Conservation (phyloP, 2,329 filamentous ascomycete genomes). For the Epichloe uncinata region DNA sequence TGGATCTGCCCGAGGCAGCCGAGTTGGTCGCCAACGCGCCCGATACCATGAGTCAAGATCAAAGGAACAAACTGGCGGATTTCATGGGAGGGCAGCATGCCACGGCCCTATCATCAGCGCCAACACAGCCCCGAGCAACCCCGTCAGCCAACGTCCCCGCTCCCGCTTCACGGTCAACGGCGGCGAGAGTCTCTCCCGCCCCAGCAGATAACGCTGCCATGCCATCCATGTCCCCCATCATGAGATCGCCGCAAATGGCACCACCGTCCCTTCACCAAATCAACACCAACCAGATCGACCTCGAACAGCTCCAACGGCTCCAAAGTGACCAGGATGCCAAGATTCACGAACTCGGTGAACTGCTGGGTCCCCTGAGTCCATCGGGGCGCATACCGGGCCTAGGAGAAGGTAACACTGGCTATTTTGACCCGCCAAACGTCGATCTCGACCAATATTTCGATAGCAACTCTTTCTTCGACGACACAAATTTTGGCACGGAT, state of each 20-base stretch:
- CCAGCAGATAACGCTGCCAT: slow-evolving; percentile 13
- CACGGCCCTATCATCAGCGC: slow-evolving; percentile 7
- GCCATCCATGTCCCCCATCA: slow-evolving; percentile 37
- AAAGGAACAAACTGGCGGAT: slow-evolving; percentile 44
- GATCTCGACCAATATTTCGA: slow-evolving; percentile 41
- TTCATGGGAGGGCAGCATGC: slow-evolving; percentile 40
- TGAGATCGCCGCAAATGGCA: slow-evolving; percentile 21
- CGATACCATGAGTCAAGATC: slow-evolving; percentile 40
- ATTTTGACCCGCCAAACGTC: slow-evolving; percentile 24
- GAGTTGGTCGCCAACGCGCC: slow-evolving; percentile 40
- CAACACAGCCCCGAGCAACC: slow-evolving; percentile 12
- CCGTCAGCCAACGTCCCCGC: slow-evolving; percentile 13
- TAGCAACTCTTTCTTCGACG: slow-evolving; percentile 26
- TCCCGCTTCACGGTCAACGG: slow-evolving; percentile 1
- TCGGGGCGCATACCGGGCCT: slow-evolving; percentile 66
- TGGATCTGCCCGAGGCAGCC: slow-evolving; percentile 38
- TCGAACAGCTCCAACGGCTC: slow-evolving; percentile 66
- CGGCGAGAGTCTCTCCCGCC: slow-evolving; percentile 13
- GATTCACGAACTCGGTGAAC: slow-evolving; percentile 59
- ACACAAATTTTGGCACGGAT: slow-evolving; percentile 26
- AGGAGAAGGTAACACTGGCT: slow-evolving; percentile 24
- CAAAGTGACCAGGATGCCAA: slow-evolving; percentile 67
- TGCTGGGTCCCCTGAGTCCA: slow-evolving; percentile 69
- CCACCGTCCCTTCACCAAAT: slow-evolving; percentile 45
- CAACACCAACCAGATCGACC: slow-evolving; percentile 55